These are phyloP conservation scores for Cicer bijugum DNA, from an alignment of 306 rosid genomes.

Conservation along the genomic window DNA sequence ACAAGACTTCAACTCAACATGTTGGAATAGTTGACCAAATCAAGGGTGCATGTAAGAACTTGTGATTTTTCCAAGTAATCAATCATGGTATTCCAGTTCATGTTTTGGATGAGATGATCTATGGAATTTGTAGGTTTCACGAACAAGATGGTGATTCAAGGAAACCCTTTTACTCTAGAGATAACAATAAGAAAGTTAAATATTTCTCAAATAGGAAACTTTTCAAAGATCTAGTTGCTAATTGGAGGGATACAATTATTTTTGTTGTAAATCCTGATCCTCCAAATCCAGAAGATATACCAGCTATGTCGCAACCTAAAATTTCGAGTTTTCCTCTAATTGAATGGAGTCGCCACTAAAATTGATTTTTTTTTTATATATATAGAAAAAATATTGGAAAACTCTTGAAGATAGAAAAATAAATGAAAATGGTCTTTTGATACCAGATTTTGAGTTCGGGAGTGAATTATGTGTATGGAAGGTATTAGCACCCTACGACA, in stretches of 20 bases:
- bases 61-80: constrained; percentile 38
- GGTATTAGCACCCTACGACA: no score
- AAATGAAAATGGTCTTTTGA: no score
- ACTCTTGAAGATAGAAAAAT: no score
- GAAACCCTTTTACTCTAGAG: constrained; percentile 41
- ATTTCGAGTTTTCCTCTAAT: no score
- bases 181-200: constrained; percentile 13
- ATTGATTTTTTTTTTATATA: no score
- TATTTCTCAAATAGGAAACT: constrained; percentile 10
- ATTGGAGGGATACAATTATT: constrained; percentile 39
- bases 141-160: constrained; percentile 45
- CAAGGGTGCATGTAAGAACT: constrained; percentile 31
- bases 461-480: no score
- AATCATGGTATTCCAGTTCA: constrained; percentile 13
- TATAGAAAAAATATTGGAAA: no score
- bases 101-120: constrained; percentile 49
- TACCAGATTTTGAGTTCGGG: no score
- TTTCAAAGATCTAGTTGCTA: not conserved
- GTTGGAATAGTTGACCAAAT: constrained; percentile 19
- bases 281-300: constrained; percentile 28
- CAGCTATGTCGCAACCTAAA: no score
- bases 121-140: constrained; percentile 50
- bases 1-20: not conserved
- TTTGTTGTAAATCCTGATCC: constrained; percentile 16
- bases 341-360: no score